Base-by-base conservation (phyloP, 176 grass and related monocot species). In the Calamus simplicifolius region DNA sequence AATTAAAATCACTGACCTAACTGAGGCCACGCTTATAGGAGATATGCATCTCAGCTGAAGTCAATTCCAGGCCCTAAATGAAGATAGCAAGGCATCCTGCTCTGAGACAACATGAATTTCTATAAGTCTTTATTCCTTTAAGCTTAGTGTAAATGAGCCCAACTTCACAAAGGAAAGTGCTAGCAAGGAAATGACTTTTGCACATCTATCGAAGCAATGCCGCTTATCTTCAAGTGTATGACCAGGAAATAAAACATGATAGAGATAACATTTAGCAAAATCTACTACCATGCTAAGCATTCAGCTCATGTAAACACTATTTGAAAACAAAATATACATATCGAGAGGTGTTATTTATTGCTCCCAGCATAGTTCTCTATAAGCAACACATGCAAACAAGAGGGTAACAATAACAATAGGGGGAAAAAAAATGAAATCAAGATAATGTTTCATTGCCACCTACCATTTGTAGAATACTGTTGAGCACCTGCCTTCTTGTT, bases 71-170 rank as follows among this genome's bases (percentile, higher is more conserved):
- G 26, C 58, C 26, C 29, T 60, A 60, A 60, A 60, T 60, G 58
- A 60, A 60, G 58, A 31, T 60, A 60, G 58, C 58, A 60, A 31
- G 58, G 14, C 15, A 60, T 60, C 58, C 58, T 60, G 17, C 58
- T 60, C 35, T 16, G 58, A 28, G 25, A 38, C 16, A 18, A 60
- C 30, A 60, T 31, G 26, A 60, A 60, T 15, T 60, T 60, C 27
- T 60, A 31, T 31, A 31, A 60, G 58, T 35, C 27, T 60, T 7
- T 3, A 31, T 28, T 60, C 35, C 58, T 60, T 28, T 35, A 59
- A 30, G 35, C n/a, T 60, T 18, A n/a, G 16, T 35, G 27, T 60
- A 60, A 38, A 38, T 60, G 58, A 60, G 5, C 28, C 58, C 28
- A 60, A 60, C n/a, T 60, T 29, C 27, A 60, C 26, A 60, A n/a